Conservation (phyloP, 345 rosid genomes). For the Litchi chinensis region DNA sequence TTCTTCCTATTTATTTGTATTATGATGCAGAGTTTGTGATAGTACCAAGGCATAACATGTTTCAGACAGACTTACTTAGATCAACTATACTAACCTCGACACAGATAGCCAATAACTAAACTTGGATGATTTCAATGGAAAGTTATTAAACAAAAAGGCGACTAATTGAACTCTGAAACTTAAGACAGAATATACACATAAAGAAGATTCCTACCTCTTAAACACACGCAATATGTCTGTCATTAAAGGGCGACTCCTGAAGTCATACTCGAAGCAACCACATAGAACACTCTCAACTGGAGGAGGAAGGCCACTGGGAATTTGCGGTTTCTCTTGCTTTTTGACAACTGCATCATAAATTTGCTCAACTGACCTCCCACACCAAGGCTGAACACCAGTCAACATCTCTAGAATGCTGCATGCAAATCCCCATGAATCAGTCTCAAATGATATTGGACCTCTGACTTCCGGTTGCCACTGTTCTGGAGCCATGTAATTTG, state of each 20-base stretch:
- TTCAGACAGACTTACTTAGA: neutral
- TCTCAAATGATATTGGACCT: slow-evolving; percentile 88
- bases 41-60: neutral
- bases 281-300: slow-evolving; percentile 64
- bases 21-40: neutral
- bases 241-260: slow-evolving; percentile 86
- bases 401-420: slow-evolving; percentile 94
- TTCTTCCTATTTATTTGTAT: neutral
- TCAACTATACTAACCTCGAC: neutral
- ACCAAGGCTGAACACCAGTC: slow-evolving; percentile 84
- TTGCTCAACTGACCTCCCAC: slow-evolving; percentile 65
- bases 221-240: slow-evolving; percentile 67
- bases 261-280: slow-evolving; percentile 91
- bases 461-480: slow-evolving; percentile 90
- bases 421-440: slow-evolving; percentile 95
- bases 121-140: too few species aligned
- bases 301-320: slow-evolving; percentile 81
- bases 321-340: slow-evolving; percentile 66
- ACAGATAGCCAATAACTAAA: too few species aligned
- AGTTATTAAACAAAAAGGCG: too few species aligned
- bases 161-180: too few species aligned
- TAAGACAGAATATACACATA: neutral
- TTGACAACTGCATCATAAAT: slow-evolving; percentile 66
- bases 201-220: slow-evolving; percentile 52
- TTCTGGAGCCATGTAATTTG: slow-evolving; percentile 98